Evolutionary conservation across 2,329 filamentous ascomycete species (phyloP).

Genomic region (Penicillium polonicum): DNA sequence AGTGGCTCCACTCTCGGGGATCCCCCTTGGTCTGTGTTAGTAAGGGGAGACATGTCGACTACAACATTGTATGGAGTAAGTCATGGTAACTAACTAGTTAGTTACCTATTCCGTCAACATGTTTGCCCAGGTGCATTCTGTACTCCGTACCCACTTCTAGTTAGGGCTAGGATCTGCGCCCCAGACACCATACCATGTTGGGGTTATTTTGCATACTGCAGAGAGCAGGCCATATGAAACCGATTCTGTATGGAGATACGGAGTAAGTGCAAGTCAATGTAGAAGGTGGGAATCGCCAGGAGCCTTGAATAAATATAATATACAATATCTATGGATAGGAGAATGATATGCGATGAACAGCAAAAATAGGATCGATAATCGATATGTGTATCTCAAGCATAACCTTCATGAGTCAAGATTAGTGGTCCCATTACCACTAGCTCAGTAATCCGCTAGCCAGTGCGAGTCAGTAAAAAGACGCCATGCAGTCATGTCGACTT

Average conservation of each 20-base stretch:
- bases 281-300: neutral
- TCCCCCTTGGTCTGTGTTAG: neutral
- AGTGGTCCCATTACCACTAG: conserved; percentile 4
- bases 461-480: neutral
- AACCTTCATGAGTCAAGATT: conserved; percentile 15
- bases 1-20: conserved; percentile 9
- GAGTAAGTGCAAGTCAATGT: neutral
- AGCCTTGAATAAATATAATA: too few relatives aligned
- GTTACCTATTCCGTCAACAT: neutral
- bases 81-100: too few relatives aligned
- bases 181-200: neutral
- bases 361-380: neutral
- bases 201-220: neutral
- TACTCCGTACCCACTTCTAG: neutral
- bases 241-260: too few relatives aligned
- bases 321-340: neutral
- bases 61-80: neutral
- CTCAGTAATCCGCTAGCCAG: neutral
- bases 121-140: neutral
- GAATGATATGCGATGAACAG: neutral
- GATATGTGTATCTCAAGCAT: neutral
- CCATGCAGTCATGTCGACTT: neutral
- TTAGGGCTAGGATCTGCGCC: conserved; percentile 2
- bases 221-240: neutral
- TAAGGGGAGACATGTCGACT: neutral